phyloP scores from a whole-genome alignment of 495 filamentous ascomycete species.

The Penicillium canescens region DNA sequence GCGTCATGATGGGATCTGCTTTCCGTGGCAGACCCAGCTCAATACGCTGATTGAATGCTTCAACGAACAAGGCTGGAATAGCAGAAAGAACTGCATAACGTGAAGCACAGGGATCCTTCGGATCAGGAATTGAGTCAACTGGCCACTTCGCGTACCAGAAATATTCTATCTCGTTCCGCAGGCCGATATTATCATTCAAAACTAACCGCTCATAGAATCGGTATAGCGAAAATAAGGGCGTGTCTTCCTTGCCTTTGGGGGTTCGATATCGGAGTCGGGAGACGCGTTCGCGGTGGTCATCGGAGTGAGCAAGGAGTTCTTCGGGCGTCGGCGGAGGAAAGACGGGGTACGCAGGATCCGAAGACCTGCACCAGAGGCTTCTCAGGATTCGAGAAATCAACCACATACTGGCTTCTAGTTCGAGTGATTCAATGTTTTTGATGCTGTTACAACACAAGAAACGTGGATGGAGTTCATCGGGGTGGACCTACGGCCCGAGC shows the following conservation, averaged over 20 bases:
- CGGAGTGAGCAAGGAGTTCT: too few species aligned
- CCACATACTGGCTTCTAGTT: too few species aligned
- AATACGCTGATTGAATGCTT: conserved; percentile 23
- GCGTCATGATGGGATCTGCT: conserved; percentile 14
- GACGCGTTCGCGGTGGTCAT: conserved; percentile 12
- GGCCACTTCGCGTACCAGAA: conserved; percentile 22
- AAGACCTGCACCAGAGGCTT: too few species aligned
- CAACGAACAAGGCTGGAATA: conserved; percentile 14
- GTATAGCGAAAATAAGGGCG: conserved; percentile 18
- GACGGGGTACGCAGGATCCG: too few species aligned
- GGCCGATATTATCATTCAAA: conserved; percentile 20
- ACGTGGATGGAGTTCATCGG: too few species aligned
- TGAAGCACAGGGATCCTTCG: conserved; percentile 10
- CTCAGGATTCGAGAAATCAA: too few species aligned
- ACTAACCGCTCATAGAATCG: conserved; percentile 24
- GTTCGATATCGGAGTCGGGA: conserved; percentile 2
- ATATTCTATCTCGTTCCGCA: conserved; percentile 27
- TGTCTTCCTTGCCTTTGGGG: neutral
- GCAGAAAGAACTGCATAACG: conserved; percentile 23
- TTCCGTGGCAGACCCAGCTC: conserved; percentile 17
- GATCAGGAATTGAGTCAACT: conserved; percentile 20
- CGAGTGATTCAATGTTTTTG: too few species aligned
- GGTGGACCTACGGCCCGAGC: too few species aligned
- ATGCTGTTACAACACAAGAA: too few species aligned
- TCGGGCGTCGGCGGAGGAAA: too few species aligned